Conservation (phyloP, 257 asterid species). For the Nicotiana knightiana region DNA sequence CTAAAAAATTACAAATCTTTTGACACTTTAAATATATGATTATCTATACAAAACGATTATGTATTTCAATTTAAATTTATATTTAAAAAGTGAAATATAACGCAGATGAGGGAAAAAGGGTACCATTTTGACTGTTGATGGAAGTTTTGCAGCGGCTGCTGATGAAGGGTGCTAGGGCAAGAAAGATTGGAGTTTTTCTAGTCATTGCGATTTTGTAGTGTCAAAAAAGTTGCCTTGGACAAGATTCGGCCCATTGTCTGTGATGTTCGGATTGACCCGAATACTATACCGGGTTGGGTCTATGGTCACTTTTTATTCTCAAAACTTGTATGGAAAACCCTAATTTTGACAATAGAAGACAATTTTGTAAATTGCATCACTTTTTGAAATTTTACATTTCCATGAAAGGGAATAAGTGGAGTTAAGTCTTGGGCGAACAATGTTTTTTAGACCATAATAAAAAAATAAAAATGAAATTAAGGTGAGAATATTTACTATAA, state of each 20-base stretch:
- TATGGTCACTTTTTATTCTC: not conserved
- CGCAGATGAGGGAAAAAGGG: not conserved
- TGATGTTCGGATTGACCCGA: not conserved
- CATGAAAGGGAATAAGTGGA: not conserved
- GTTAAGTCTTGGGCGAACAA: not conserved
- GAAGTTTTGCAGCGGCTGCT: not conserved
- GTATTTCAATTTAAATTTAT: not conserved
- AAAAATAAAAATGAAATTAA: too few relatives aligned
- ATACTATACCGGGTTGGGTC: not conserved
- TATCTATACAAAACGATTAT: not conserved
- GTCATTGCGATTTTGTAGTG: not conserved
- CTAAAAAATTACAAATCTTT: not conserved
- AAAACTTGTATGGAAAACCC: not conserved
- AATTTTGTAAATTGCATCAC: not conserved
- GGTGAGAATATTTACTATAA: not conserved
- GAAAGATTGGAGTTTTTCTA: not conserved
- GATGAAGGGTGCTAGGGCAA: not conserved
- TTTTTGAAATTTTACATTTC: not conserved
- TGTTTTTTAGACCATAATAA: not conserved
- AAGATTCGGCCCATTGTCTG: constrained; percentile 6
- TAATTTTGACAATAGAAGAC: not conserved
- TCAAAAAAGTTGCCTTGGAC: not conserved
- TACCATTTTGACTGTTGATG: constrained; percentile 4
- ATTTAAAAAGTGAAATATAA: not conserved
- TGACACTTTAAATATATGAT: not conserved